A percentile compares a stretch with the other conserved stretches of the same genome.
Conservation (phyloP, 1,284 basidiomycete genomes). For the Agroathelia rolfsii region DNA sequence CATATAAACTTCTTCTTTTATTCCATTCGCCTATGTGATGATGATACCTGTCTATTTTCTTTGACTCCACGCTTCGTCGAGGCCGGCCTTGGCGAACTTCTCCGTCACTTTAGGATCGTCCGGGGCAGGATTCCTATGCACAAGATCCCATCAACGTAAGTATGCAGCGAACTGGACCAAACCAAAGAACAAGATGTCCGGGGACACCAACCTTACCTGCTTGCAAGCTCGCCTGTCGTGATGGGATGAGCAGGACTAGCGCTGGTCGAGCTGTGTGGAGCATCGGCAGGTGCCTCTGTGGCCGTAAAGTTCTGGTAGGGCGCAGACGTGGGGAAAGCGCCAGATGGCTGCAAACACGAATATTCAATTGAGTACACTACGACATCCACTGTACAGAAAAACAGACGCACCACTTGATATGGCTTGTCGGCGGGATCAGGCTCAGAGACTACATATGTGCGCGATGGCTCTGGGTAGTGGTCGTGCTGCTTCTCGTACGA, state of each 20-base stretch:
- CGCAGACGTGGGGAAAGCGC: constrained; percentile 52
- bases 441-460: constrained; percentile 58
- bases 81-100: constrained; percentile 33
- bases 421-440: constrained; percentile 47
- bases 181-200: too few relatives aligned
- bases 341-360: too few relatives aligned
- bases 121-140: constrained; percentile 35
- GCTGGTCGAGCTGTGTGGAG: constrained; percentile 33
- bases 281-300: constrained; percentile 30
- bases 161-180: too few relatives aligned
- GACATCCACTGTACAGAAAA: too few relatives aligned
- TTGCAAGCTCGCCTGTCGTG: too few relatives aligned
- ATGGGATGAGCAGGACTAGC: constrained; percentile 32
- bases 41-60: constrained; percentile 32
- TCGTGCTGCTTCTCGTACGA: constrained; percentile 51
- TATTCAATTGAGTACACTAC: too few relatives aligned
- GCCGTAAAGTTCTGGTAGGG: constrained; percentile 29
- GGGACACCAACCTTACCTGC: too few relatives aligned
- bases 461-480: constrained; percentile 37
- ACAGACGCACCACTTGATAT: constrained; percentile 53
- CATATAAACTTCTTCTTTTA: too few relatives aligned
- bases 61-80: constrained; percentile 36
- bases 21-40: too few relatives aligned
- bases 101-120: constrained; percentile 28
- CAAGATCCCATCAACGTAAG: too few relatives aligned